These are phyloP conservation scores for Mallotus repandus DNA, from an alignment of 441 rosid species.

Conservation along the genomic window DNA sequence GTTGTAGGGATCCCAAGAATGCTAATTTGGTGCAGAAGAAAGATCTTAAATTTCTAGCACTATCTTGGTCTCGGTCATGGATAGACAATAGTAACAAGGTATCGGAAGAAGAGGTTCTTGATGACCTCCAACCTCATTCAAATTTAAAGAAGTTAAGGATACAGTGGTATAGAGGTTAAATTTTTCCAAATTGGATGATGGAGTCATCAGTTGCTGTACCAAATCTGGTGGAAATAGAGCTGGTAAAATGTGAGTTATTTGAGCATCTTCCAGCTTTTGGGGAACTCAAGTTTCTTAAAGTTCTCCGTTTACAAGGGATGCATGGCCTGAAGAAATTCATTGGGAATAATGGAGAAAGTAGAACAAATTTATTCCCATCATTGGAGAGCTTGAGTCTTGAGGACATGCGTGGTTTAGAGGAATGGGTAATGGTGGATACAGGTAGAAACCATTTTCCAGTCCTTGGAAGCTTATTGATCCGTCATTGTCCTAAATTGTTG, in stretches of 20 bases:
- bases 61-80: conserved; percentile 2
- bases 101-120: no score
- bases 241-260: neutral
- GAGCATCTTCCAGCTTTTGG: conserved; percentile 29
- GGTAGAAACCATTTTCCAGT: conserved; percentile 4
- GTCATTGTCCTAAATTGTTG: neutral
- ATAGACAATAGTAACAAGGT: neutral
- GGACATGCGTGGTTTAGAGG: neutral
- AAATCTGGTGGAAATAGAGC: conserved; percentile 19
- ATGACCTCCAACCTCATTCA: no score
- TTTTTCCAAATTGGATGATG: conserved; percentile 20
- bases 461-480: neutral
- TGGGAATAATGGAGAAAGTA: neutral
- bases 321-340: conserved; percentile 4
- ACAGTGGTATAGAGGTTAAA: conserved; percentile 1
- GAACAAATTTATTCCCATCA: conserved; percentile 13
- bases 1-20: no score
- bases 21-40: no score
- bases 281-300: conserved; percentile 19
- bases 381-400: neutral
- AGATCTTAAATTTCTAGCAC: no score
- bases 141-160: conserved; percentile 4
- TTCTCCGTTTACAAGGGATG: rapidly evolving
- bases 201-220: conserved; percentile 19
- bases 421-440: conserved; percentile 16